Conservation (phyloP, 31 red algal genomes). For the Asparagopsis taxiformis region DNA sequence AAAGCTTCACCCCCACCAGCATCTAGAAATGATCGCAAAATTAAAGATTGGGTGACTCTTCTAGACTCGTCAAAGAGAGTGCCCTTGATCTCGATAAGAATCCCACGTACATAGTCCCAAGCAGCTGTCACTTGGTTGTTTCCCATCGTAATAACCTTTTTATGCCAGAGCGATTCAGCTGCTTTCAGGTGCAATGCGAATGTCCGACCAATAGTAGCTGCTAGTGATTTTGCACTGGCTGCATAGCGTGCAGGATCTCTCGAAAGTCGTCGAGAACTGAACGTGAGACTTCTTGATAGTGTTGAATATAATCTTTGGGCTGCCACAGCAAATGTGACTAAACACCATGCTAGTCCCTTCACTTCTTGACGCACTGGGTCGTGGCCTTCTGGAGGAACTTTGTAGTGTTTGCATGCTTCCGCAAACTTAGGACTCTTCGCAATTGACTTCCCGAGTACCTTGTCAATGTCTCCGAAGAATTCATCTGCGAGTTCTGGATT, state of each 20-base stretch:
- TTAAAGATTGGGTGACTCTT: conserved; percentile 36
- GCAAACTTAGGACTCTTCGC: conserved; percentile 14
- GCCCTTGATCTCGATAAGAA: conserved; percentile 52
- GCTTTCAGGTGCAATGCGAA: conserved; percentile 56
- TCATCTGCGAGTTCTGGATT: neutral
- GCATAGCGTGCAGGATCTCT: conserved; percentile 22
- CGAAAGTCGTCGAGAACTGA: conserved; percentile 27
- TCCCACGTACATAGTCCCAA: conserved; percentile 69
- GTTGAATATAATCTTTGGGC: conserved; percentile 55
- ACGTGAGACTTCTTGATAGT: conserved; percentile 34
- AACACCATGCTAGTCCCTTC: conserved; percentile 46
- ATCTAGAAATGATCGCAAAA: conserved; percentile 58
- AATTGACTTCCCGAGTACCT: conserved; percentile 17
- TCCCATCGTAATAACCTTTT: conserved; percentile 39
- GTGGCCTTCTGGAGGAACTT: conserved; percentile 37
- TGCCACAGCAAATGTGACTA: conserved; percentile 65
- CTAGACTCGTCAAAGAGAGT: conserved; percentile 57
- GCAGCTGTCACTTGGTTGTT: conserved; percentile 29
- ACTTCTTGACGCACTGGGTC: conserved; percentile 28
- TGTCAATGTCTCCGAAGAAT: conserved; percentile 31
- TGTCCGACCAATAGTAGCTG: conserved; percentile 54
- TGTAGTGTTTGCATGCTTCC: conserved; percentile 34
- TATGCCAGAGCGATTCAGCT: conserved; percentile 43
- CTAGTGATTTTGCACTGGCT: conserved; percentile 29
- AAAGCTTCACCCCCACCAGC: conserved; percentile 55